These are phyloP conservation scores for Tuber calosporum DNA, from an alignment of 495 filamentous ascomycete species.

Conservation along the genomic window DNA sequence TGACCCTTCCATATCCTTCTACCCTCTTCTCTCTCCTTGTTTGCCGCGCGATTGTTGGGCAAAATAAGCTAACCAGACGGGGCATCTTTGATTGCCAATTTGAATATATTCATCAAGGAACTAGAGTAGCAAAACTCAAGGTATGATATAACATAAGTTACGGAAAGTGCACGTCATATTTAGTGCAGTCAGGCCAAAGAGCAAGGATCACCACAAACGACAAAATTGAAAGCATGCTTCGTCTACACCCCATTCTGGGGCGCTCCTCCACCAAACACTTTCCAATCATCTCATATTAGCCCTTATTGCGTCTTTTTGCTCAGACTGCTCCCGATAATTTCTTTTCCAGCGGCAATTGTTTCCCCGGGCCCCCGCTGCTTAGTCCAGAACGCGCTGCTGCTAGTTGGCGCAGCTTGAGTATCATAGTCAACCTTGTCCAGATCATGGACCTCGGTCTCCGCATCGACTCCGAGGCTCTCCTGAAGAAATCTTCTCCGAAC, in stretches of 20 bases:
- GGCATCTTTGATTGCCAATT: not conserved
- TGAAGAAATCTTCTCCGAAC: slow-evolving; percentile 45
- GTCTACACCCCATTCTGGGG: not conserved
- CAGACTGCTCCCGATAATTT: slow-evolving; percentile 44
- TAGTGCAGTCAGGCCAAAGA: not conserved
- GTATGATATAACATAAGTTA: not conserved
- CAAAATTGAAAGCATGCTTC: not conserved
- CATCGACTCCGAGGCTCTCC: slow-evolving; percentile 47
- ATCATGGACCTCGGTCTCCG: slow-evolving; percentile 40
- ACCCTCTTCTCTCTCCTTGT: not conserved
- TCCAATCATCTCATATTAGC: not conserved
- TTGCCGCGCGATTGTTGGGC: not conserved
- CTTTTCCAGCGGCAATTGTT: slow-evolving; percentile 54
- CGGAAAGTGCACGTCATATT: not conserved
- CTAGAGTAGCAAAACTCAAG: not conserved
- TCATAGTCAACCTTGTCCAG: slow-evolving; percentile 26
- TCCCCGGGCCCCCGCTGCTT: slow-evolving; percentile 59
- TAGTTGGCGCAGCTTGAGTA: slow-evolving; percentile 45
- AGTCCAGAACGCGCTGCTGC: slow-evolving; percentile 55
- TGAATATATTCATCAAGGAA: no score
- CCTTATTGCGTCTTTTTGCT: slow-evolving; percentile 56
- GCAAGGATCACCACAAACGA: not conserved
- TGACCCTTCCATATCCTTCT: not conserved
- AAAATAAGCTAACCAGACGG: not conserved
- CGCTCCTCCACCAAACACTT: not conserved